Percentiles rank a stretch among this genome's conserved stretches.
These are phyloP conservation scores for Bothriochloa decipiens DNA, from an alignment of 176 grass and related monocot species.

Conservation along the genomic window DNA sequence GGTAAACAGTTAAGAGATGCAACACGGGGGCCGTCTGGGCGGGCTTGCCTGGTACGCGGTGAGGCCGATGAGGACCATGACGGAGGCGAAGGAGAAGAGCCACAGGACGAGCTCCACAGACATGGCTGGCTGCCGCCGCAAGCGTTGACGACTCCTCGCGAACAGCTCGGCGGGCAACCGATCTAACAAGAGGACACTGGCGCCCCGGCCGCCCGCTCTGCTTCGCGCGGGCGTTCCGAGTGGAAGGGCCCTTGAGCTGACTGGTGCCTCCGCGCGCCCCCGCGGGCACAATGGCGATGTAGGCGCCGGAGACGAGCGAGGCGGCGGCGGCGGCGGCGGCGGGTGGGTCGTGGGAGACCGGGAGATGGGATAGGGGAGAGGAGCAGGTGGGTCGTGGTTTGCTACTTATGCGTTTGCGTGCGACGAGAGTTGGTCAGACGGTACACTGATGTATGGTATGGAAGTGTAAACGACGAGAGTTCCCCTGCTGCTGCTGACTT, in stretches of 20 bases:
- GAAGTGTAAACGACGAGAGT: not conserved
- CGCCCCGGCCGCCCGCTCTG: not conserved
- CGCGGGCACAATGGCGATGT: conserved; percentile 23
- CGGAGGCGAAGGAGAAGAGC: conserved; percentile 72
- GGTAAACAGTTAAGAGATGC: not conserved
- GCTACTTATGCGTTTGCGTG: not conserved
- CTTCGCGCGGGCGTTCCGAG: not conserved
- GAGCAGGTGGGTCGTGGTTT: not conserved
- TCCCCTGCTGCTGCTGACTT: not conserved
- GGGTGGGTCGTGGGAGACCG: not conserved
- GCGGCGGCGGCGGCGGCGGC: not conserved
- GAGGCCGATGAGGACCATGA: conserved; percentile 75
- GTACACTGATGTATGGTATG: not conserved
- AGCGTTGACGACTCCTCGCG: not conserved
- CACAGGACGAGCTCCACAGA: conserved; percentile 80
- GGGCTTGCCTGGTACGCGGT: conserved; percentile 73
- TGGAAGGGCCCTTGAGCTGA: not conserved
- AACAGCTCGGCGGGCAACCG: not conserved
- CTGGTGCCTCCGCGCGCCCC: not conserved
- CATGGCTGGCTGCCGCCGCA: conserved; percentile 38
- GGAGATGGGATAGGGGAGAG: not conserved
- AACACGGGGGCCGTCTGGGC: not conserved
- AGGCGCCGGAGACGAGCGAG: not conserved
- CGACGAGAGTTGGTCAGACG: not conserved
- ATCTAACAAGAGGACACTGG: conserved; percentile 2